Conservation (phyloP, 179 eudicot genomes). For the Corrigiola litoralis region DNA sequence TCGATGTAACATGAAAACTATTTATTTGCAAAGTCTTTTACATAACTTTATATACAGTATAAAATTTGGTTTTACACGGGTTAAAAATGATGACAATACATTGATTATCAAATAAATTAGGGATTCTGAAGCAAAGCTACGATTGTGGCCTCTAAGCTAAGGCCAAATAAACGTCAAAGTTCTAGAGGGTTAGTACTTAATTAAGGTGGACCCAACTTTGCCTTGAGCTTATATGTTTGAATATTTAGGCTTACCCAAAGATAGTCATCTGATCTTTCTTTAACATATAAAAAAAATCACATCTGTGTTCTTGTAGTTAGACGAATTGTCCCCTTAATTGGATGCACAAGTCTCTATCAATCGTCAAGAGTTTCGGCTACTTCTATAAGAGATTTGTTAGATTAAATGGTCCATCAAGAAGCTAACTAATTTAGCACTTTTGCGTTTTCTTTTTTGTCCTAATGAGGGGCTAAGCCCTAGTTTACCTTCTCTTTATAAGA, state of each 20-base stretch:
- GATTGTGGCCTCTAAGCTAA: slow-evolving; percentile 1
- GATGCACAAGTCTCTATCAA: slow-evolving; percentile 31
- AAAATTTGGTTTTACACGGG: slow-evolving; percentile 8
- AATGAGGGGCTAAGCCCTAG: no score
- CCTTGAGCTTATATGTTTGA: slow-evolving; percentile 26
- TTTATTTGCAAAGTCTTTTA: no score
- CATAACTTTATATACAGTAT: background rate
- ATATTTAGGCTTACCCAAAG: slow-evolving; percentile 13
- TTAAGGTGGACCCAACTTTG: slow-evolving; percentile 18
- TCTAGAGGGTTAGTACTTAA: slow-evolving; percentile 19
- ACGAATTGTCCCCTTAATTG: slow-evolving; percentile 56
- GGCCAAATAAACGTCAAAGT: slow-evolving; percentile 10
- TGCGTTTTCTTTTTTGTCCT: no score
- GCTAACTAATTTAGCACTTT: background rate
- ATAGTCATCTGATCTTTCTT: background rate
- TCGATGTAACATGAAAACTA: no score
- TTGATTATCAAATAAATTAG: background rate
- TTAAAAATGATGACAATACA: slow-evolving; percentile 5
- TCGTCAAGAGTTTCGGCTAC: slow-evolving; percentile 23
- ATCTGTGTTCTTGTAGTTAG: slow-evolving; percentile 19
- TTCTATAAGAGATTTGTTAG: background rate
- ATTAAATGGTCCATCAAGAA: slow-evolving; percentile 4
- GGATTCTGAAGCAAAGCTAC: background rate
- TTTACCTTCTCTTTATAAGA: no score
- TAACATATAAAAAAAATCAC: background rate